Percentiles rank a stretch among this genome's conserved stretches.
Conservation (phyloP, 129 eudicot genomes). For the Scalesia atractyloides region DNA sequence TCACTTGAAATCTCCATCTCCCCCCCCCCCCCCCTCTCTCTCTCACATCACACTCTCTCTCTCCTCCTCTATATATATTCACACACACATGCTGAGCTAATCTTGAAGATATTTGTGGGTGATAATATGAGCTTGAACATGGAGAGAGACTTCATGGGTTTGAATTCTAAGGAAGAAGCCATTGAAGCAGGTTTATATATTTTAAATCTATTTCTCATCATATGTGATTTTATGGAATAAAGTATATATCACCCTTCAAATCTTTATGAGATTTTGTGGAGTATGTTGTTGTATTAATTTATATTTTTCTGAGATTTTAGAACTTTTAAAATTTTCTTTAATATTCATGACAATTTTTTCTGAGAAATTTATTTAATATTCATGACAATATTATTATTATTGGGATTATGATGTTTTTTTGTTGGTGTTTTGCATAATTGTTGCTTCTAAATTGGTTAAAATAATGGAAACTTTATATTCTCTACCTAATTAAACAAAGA, state of each 20-base stretch:
- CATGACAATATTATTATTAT: not conserved
- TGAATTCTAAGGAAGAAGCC: constrained; percentile 58
- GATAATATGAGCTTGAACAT: constrained; percentile 31
- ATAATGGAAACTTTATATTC: not conserved
- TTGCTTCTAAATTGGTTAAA: constrained; percentile 8
- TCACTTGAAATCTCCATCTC: not conserved
- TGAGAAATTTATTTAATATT: not conserved
- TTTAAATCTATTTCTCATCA: not conserved
- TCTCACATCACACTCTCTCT: not conserved
- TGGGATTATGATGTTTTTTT: not conserved
- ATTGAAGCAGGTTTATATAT: constrained; percentile 34
- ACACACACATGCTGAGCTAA: no score
- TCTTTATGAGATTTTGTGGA: not conserved
- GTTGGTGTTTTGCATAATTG: not conserved
- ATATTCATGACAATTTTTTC: not conserved
- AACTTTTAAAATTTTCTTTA: not conserved
- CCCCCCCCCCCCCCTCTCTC: constrained; percentile 4
- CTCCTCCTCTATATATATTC: not conserved
- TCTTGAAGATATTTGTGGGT: constrained; percentile 14
- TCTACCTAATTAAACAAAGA: not conserved
- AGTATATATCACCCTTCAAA: not conserved
- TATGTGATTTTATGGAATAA: constrained; percentile 5
- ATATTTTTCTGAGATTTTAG: no score
- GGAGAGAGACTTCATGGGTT: constrained; percentile 83
- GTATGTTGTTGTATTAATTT: not conserved